A percentile compares a stretch with the other conserved stretches of the same genome.
Conservation (phyloP, 176 grass and related monocot species). For the Pontederia crassipes region DNA sequence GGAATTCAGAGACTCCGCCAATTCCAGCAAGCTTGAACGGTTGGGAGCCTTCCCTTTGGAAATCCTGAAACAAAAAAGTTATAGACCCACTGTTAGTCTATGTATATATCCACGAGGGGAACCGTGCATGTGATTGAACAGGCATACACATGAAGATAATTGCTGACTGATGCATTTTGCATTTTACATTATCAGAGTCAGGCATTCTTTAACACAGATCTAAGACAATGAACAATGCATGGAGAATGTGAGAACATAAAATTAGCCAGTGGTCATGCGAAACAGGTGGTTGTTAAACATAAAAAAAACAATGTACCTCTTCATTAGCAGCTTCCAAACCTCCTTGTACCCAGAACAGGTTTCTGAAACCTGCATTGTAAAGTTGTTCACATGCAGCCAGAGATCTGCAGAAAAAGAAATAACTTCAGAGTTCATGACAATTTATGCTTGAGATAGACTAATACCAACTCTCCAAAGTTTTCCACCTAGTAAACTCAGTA, state of each 20-base stretch:
- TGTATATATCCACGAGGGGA: too few species aligned
- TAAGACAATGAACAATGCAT: too few species aligned
- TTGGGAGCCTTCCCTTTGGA: conserved; percentile 68
- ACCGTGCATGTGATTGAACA: too few species aligned
- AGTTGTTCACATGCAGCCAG: conserved; percentile 85
- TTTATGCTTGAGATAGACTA: not conserved
- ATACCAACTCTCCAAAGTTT: not conserved
- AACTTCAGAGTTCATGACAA: conserved; percentile 1
- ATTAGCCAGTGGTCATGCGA: too few species aligned
- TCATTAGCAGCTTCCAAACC: conserved; percentile 89
- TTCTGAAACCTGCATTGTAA: conserved; percentile 74
- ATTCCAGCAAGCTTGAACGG: conserved; percentile 90
- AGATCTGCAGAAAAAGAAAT: conserved; percentile 43
- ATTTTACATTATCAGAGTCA: too few species aligned
- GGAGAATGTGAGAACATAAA: too few species aligned
- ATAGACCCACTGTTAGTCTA: not conserved
- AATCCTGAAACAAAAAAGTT: conserved; percentile 38
- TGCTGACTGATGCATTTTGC: too few species aligned
- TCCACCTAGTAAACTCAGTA: not conserved
- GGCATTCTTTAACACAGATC: too few species aligned
- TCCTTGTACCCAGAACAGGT: conserved; percentile 96
- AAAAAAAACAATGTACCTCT: conserved; percentile 38
- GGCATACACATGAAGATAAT: too few species aligned
- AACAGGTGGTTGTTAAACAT: too few species aligned
- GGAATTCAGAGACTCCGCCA: conserved; percentile 90